phyloP scores from a whole-genome alignment of 129 eudicot species.

The Artemisia tridentata region DNA sequence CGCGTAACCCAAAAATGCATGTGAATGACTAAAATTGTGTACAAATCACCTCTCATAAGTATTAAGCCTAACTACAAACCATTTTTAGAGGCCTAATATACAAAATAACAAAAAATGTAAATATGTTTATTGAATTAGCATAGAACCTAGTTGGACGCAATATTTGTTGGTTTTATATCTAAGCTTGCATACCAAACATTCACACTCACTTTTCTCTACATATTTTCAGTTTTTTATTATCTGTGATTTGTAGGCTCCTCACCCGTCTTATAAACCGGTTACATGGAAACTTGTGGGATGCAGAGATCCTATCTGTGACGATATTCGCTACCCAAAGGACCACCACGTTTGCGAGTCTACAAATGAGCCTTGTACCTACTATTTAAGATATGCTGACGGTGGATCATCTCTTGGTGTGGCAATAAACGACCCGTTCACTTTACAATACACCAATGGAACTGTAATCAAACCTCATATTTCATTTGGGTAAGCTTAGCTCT shows the following conservation, averaged over 20 bases:
- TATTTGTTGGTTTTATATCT: too few relatives aligned
- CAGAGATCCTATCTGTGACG: constrained; percentile 20
- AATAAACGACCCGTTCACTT: constrained; percentile 8
- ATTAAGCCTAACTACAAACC: too few relatives aligned
- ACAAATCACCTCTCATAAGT: too few relatives aligned
- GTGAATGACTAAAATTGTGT: too few relatives aligned
- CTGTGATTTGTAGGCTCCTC: constrained; percentile 20
- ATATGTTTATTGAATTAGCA: too few relatives aligned
- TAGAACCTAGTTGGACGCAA: too few relatives aligned
- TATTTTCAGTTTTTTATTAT: not conserved
- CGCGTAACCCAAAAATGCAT: not conserved
- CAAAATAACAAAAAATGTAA: too few relatives aligned
- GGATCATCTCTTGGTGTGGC: constrained; percentile 23
- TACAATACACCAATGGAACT: constrained; percentile 23
- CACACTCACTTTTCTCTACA: too few relatives aligned
- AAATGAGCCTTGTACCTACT: constrained; percentile 21
- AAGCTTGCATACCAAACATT: too few relatives aligned
- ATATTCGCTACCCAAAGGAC: not conserved
- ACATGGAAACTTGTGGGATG: constrained; percentile 3
- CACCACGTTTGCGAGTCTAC: not conserved
- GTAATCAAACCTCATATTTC: constrained; percentile 13
- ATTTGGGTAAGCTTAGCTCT: constrained; percentile 19
- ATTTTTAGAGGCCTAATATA: too few relatives aligned
- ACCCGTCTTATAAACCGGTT: constrained; percentile 17
- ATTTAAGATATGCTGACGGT: constrained; percentile 19